Base-by-base conservation (phyloP, 1,284 basidiomycete species). In the Cryptococcus sp. region DNA sequence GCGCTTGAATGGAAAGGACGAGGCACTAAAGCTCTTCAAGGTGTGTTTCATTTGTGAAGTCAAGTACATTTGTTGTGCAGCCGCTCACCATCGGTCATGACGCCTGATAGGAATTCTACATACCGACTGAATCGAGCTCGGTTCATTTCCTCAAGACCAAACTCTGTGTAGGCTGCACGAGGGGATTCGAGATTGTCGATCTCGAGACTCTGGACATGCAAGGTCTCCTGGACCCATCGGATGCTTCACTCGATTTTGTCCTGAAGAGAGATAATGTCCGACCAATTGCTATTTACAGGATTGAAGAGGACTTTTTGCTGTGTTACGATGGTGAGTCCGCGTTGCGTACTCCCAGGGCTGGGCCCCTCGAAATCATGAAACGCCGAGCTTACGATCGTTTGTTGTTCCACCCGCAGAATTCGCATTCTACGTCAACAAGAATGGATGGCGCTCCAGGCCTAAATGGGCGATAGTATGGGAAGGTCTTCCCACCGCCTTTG, bases 101-200 rank as follows among this genome's bases (percentile, higher is more conserved):
- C 4, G 23, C 11, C 35, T 19, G 1, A 22, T 47, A 93, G 90
- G 92, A 99, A 79, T 99, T 99, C 79, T 99, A 99, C 78, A 97
- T 99, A 59, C 95, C 96, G 0, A 92, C 96, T 17, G 94, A 98
- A 78, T 95, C 92, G 51, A 92, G 87, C 63, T 97, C 93, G 10
- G 91, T 99, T 50, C 93, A 98, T 80, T 98, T 97, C 81, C 84
- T 99, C 69, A 97, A 96, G 83, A 97, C 94, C 55, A 93, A 91
- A 81, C 86, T 99, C 59, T 99, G 96, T 74, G 91, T 99, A 15
- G 96, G 95, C 1, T 96, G 93, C 73, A 92, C 93, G 16, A 91
- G 93, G 73, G 96, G 96, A n/a, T 99, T 99, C 76, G 96, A 99
- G 81, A 98, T 99, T 67, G 93, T 99, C 65, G 96, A 99, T 78